Conservation (phyloP, 257 asterid genomes). For the Solanum tacnaense region DNA sequence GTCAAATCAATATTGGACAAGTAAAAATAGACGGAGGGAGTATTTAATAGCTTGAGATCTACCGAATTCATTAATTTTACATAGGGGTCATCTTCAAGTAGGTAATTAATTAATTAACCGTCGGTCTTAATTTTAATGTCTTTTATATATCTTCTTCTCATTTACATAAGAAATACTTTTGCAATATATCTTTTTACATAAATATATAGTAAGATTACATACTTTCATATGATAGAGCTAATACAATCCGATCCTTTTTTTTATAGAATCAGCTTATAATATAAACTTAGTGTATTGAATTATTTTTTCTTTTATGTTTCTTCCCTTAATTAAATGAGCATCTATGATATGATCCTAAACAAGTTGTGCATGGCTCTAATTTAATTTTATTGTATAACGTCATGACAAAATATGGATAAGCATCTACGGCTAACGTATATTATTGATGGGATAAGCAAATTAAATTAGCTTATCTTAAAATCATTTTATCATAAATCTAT, state of each 20-base stretch:
- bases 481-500: background rate
- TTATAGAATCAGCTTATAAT: background rate
- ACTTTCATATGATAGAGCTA: background rate
- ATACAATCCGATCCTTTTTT: background rate
- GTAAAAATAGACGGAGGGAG: background rate
- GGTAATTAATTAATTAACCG: background rate
- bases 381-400: background rate
- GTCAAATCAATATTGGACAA: background rate
- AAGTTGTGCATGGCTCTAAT: background rate
- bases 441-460: background rate
- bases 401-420: background rate
- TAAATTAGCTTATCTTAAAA: background rate
- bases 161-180: background rate
- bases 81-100: background rate
- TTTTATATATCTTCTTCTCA: background rate
- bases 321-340: background rate
- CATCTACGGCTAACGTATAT: background rate
- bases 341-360: background rate
- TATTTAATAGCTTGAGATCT: background rate
- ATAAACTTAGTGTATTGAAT: background rate
- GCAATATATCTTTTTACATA: background rate
- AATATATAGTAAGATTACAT: background rate
- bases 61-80: background rate
- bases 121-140: background rate
- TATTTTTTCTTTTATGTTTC: background rate